Base-by-base conservation (phyloP, 208 protist species). In the Crithidia brevicula region DNA sequence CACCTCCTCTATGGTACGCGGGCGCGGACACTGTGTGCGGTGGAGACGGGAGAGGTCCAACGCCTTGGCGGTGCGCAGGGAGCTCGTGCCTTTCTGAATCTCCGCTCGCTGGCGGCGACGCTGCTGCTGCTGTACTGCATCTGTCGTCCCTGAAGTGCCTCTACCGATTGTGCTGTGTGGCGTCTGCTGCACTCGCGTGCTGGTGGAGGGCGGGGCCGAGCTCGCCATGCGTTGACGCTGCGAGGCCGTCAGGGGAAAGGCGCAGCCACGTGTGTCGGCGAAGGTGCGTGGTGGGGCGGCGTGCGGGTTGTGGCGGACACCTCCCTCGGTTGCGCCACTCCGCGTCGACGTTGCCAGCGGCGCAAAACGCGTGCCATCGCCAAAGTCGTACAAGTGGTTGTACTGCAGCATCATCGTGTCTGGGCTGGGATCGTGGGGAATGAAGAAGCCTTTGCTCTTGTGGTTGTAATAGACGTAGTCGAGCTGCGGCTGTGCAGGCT, bases 381-480 rank as follows among this genome's bases (percentile, higher is more conserved):
- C 81, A 78, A 86, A 96, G 63, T 84, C 81, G 77, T 85, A 96
- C 69, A 93, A 74, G 53, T 96, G 87, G 51, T 96, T 93, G 75
- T 96, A 96, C 36, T 86, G 80, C 31, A 96, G 71, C 49, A 84
- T 82, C 16, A 76, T 30, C 1, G 76, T 80, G 67, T 83, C 73
- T 2, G 77, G 61, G 20, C 67, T 63, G 22, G 73, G 76, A 51
- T 92, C 82, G 36, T 83, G 79, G 13, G 87, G 90, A n/a, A 96
- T 76, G 71, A 77, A 93, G 75, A 72, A 91, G 22, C 85, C 90
- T 54, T 96, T 96, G 73, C 90, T 93, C 42, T 75, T 79, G 76
- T 92, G 83, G 62, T 96, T 93, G 76, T 93, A 96, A 65, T 93
- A 96, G 36, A 92, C 72, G 69, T 87, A 86, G 36, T 89, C 83